These are phyloP conservation scores for Fusarium penzigii DNA, from an alignment of 2,329 filamentous ascomycete species.

Conservation along the genomic window DNA sequence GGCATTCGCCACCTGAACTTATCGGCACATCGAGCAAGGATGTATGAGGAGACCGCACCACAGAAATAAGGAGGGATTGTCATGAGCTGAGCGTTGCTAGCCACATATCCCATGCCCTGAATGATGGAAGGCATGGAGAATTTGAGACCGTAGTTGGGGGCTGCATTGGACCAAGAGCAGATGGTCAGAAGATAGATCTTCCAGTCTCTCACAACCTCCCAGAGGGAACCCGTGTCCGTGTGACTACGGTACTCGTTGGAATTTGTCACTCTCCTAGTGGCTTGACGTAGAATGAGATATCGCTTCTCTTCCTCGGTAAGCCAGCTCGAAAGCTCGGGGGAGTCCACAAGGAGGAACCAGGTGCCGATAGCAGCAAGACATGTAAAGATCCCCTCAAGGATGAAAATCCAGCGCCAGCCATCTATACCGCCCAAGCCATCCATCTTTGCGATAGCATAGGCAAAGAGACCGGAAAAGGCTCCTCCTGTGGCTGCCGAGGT, in stretches of 20 bases:
- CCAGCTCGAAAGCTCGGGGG: slow-evolving; percentile 36
- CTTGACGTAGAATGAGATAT: slow-evolving; percentile 30
- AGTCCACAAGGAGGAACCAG: slow-evolving; percentile 48
- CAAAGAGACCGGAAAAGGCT: slow-evolving; percentile 47
- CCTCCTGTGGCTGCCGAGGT: slow-evolving; percentile 36
- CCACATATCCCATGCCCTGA: slow-evolving; percentile 41
- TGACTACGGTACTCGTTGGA: slow-evolving; percentile 23
- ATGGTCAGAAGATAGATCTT: slow-evolving; percentile 46
- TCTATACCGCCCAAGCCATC: slow-evolving; percentile 47
- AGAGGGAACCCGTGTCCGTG: slow-evolving; percentile 36
- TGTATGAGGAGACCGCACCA: too few relatives aligned
- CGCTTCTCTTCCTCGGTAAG: slow-evolving; percentile 38
- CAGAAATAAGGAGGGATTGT: too few relatives aligned
- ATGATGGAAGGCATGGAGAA: slow-evolving; percentile 42
- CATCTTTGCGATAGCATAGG: slow-evolving; percentile 22
- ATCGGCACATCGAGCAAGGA: too few relatives aligned
- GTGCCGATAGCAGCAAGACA: slow-evolving; percentile 36
- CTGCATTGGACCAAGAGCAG: slow-evolving; percentile 44
- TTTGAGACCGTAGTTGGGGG: slow-evolving; percentile 36
- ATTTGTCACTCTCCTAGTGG: slow-evolving; percentile 28
- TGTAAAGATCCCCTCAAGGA: slow-evolving; percentile 59
- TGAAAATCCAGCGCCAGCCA: slow-evolving; percentile 59
- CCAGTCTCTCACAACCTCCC: slow-evolving; percentile 47
- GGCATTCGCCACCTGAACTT: too few relatives aligned
- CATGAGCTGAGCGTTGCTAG: slow-evolving; percentile 33